These are phyloP conservation scores for Apiospora phragmitis DNA, from an alignment of 2,329 filamentous ascomycete genomes.

Conservation along the genomic window DNA sequence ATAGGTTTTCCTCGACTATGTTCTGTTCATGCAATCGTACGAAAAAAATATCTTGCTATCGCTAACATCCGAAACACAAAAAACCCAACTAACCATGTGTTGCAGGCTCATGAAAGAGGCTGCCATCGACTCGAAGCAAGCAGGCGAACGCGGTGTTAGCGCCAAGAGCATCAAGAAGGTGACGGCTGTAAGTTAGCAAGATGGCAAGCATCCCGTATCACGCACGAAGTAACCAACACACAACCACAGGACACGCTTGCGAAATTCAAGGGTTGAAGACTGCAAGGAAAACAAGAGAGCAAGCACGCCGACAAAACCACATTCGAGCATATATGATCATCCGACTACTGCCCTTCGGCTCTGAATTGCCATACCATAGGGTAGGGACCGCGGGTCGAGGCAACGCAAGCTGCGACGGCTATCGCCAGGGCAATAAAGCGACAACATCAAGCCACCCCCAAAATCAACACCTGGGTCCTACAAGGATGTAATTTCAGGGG, in stretches of 20 bases:
- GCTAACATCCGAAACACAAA: background rate
- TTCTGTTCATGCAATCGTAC: constrained; percentile 74
- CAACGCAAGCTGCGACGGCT: background rate
- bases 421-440: background rate
- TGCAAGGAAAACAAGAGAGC: background rate
- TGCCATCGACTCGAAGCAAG: constrained; percentile 71
- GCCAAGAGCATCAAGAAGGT: constrained; percentile 76
- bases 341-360: too few relatives aligned
- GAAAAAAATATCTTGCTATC: constrained; percentile 17
- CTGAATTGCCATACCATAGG: background rate
- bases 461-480: background rate
- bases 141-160: constrained; percentile 72
- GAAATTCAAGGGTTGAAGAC: constrained; percentile 65
- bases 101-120: constrained; percentile 76
- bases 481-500: background rate
- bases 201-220: background rate
- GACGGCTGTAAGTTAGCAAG: constrained; percentile 61
- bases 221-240: background rate
- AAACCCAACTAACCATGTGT: constrained; percentile 6
- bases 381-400: background rate
- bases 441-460: background rate
- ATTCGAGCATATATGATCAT: background rate
- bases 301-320: background rate
- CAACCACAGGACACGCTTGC: constrained; percentile 60
- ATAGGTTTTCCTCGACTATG: constrained; percentile 82